Evolutionary conservation across 164 flowering plant genomes (phyloP).

Genomic region (Magnolia changhungtana): DNA sequence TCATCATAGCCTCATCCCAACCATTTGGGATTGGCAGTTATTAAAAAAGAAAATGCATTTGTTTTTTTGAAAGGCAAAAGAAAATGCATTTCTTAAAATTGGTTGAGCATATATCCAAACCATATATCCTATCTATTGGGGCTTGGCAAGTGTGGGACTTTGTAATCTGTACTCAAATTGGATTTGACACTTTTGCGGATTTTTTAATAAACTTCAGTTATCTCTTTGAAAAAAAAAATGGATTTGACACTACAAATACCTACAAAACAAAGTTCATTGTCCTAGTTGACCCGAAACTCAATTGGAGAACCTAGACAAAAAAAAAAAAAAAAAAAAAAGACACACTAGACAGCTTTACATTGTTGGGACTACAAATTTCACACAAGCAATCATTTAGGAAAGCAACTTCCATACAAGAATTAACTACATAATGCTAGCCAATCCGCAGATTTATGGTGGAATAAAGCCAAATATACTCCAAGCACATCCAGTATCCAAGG

Average conservation of each 20-base stretch:
- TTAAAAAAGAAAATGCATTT: neutral
- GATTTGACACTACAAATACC: neutral
- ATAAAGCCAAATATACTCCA: neutral
- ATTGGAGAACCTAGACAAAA: neutral
- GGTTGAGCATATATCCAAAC: neutral
- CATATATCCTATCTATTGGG: neutral
- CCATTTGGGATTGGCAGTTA: too few relatives aligned
- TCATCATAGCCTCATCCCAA: too few relatives aligned
- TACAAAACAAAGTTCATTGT: neutral
- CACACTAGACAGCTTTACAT: too few relatives aligned
- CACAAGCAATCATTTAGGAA: too few relatives aligned
- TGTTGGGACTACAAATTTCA: neutral
- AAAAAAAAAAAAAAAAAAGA: too few relatives aligned
- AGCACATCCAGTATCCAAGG: too few relatives aligned
- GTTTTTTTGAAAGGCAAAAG: neutral
- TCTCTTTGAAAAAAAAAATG: too few relatives aligned
- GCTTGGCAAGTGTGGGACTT: neutral
- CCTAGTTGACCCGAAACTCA: neutral
- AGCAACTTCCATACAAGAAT: too few relatives aligned
- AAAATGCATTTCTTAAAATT: neutral
- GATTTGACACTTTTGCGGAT: too few relatives aligned
- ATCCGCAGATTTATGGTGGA: neutral
- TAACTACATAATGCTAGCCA: neutral
- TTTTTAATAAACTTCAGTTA: too few relatives aligned
- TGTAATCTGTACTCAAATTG: neutral